Evolutionary conservation across 495 filamentous ascomycete genomes (phyloP).

Genomic region (Eremomyces bilateralis): DNA sequence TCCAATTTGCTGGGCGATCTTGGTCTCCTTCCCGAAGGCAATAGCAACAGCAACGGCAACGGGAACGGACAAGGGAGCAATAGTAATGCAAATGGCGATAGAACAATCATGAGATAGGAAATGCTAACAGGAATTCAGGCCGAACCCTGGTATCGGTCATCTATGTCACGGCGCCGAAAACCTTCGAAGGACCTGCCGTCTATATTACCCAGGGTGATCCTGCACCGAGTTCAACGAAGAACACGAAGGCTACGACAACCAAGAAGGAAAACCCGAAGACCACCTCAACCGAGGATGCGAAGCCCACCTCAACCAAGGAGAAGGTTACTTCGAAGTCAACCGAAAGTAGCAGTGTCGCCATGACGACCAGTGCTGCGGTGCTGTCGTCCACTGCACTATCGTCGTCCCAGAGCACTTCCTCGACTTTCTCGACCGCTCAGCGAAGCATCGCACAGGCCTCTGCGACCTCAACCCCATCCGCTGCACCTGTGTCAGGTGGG

Average conservation of each 20-base stretch:
- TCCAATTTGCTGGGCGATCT: too few species aligned
- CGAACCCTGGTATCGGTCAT: slow-evolving; percentile 22
- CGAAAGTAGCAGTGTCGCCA: background rate
- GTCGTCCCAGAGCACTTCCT: background rate
- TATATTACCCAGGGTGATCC: slow-evolving; percentile 25
- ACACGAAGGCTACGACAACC: slow-evolving; percentile 8
- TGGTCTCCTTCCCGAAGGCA: too few species aligned
- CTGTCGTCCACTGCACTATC: background rate
- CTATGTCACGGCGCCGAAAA: slow-evolving; percentile 31
- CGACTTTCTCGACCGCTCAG: slow-evolving; percentile 8
- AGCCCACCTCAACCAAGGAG: slow-evolving; percentile 7
- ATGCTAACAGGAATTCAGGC: too few species aligned
- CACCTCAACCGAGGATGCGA: slow-evolving; percentile 4
- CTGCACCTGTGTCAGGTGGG: slow-evolving; percentile 20
- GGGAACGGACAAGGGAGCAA: too few species aligned
- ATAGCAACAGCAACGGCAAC: too few species aligned
- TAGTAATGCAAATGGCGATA: too few species aligned
- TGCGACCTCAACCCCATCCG: slow-evolving; percentile 13
- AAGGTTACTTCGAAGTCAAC: slow-evolving; percentile 1
- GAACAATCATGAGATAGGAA: too few species aligned
- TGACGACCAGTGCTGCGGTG: background rate
- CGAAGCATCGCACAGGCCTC: slow-evolving; percentile 12
- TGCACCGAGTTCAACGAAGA: slow-evolving; percentile 3
- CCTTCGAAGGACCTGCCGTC: slow-evolving; percentile 34
- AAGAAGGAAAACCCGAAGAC: background rate